Base-by-base conservation (phyloP, 352 stramenopile genomes). In the Lagenidium giganteum region DNA sequence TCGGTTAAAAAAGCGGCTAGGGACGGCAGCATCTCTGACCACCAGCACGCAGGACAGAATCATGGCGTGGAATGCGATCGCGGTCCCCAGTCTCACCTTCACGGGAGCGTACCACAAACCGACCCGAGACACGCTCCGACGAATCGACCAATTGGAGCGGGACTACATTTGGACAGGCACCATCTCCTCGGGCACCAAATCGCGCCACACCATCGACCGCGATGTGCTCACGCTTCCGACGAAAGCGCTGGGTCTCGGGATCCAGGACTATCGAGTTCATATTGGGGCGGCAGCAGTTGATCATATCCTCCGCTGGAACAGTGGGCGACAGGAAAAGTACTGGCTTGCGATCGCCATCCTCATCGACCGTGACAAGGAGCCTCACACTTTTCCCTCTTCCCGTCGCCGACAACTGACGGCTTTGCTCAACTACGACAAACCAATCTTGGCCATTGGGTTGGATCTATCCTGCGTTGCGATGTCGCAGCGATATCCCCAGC, bases 21-120 rank as follows among this genome's bases (percentile, higher is more conserved):
- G 26, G 1, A 29, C 23, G 2, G 27, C 20, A 17, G 13, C 3
- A 8, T 13, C 8, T 17, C 5, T 49, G 1, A 36, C 20, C 23
- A 43, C 14, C 11, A 36, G 22, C 22, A n/a, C 36, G 16, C 24
- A 5, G 2, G 31, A 36, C 20, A 23, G 43, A 3, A 28, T 51
- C 20, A 20, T n/a, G 2, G 20, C 49, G 3, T 4, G 32, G 8
- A 60, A 60, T 16, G 27, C 39, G 12, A 26, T 50, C 14, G 39
- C 20, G 1, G 5, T 54, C 0, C 43, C 51, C 18, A 13, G 23
- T 1, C 14, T 60, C 2, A 32, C 50, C 0, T 60, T 60, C 33
- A 49, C 51, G 1, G 37, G 34, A 6, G 24, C 37, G 12, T 57
- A 45, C 20, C 47, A 44, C 12, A 23, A 35, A 12, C 49, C 41